Evolutionary conservation across 2,329 filamentous ascomycete species (phyloP).

Genomic region (Ophiostoma angusticollis): DNA sequence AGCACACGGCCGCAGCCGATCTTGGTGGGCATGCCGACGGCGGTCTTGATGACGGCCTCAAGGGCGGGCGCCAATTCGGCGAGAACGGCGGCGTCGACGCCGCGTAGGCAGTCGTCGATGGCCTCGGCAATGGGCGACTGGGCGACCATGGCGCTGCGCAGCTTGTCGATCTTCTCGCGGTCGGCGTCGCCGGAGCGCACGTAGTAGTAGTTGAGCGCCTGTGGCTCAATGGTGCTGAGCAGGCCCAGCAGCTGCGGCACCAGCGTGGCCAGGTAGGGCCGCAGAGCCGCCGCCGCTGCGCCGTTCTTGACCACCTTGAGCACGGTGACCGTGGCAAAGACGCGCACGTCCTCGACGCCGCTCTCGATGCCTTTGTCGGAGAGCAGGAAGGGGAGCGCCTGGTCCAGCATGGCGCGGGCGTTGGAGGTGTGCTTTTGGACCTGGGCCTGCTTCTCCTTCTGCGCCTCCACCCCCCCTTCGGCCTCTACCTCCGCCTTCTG

Average conservation of each 20-base stretch:
- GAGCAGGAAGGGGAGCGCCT: conserved; percentile 81
- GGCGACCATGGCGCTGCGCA: conserved; percentile 68
- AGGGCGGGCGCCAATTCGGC: conserved; percentile 57
- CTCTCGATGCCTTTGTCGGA: conserved; percentile 84
- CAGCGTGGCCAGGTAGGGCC: conserved; percentile 69
- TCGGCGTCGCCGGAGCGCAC: conserved; percentile 79
- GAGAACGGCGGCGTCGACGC: conserved; percentile 70
- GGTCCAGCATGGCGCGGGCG: conserved; percentile 66
- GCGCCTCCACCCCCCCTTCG: no score
- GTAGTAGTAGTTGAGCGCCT: conserved; percentile 85
- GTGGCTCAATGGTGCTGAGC: conserved; percentile 77
- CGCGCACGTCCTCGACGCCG: conserved; percentile 72
- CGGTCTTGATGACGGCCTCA: conserved; percentile 67
- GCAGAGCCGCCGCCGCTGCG: conserved; percentile 58
- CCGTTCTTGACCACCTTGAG: conserved; percentile 84
- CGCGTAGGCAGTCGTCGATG: conserved; percentile 77
- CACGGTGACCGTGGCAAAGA: conserved; percentile 71
- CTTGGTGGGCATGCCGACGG: conserved; percentile 86
- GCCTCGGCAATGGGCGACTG: conserved; percentile 85
- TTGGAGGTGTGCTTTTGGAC: conserved; percentile 28
- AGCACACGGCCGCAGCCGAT: conserved; percentile 80
- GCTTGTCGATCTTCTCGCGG: conserved; percentile 79
- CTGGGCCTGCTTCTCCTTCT: no score
- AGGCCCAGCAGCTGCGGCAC: conserved; percentile 69
- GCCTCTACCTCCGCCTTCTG: conserved; percentile 1